phyloP scores from a whole-genome alignment of 140 eudicot genomes.

The Anethum foeniculum region DNA sequence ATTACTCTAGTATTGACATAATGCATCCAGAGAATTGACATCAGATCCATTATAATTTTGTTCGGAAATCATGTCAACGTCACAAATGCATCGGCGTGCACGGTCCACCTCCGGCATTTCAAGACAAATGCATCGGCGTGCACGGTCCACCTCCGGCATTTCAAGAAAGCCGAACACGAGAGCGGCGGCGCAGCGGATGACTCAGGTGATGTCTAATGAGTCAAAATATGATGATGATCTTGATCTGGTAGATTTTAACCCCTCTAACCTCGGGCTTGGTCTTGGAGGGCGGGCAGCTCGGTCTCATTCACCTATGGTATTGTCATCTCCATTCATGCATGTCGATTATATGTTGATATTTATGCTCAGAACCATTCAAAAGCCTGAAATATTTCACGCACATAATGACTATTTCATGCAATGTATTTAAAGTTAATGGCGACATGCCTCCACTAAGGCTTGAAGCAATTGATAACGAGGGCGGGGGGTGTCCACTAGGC shows the following conservation, averaged over 20 bases:
- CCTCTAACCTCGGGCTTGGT: conserved; percentile 30
- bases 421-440: too few relatives aligned
- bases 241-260: conserved; percentile 25
- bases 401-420: too few relatives aligned
- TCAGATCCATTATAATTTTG: neutral
- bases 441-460: neutral
- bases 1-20: too few relatives aligned
- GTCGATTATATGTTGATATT: too few relatives aligned
- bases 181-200: conserved; percentile 78
- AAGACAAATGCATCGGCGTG: conserved; percentile 33
- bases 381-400: too few relatives aligned
- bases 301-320: conserved; percentile 53
- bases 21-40: neutral
- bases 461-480: neutral
- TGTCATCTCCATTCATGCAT: neutral
- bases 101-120: conserved; percentile 58
- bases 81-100: conserved; percentile 30
- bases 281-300: conserved; percentile 44
- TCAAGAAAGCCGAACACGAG: conserved; percentile 51
- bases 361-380: too few relatives aligned
- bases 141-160: conserved; percentile 43
- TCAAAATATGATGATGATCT: conserved; percentile 55
- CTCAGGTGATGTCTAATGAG: conserved; percentile 62
- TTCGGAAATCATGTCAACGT: conserved; percentile 21
- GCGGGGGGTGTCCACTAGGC: neutral